Evolutionary conservation across 441 rosid species (phyloP), one percentile per base, ranked within the genome.

Genomic region (Gossypium lobatum): DNA sequence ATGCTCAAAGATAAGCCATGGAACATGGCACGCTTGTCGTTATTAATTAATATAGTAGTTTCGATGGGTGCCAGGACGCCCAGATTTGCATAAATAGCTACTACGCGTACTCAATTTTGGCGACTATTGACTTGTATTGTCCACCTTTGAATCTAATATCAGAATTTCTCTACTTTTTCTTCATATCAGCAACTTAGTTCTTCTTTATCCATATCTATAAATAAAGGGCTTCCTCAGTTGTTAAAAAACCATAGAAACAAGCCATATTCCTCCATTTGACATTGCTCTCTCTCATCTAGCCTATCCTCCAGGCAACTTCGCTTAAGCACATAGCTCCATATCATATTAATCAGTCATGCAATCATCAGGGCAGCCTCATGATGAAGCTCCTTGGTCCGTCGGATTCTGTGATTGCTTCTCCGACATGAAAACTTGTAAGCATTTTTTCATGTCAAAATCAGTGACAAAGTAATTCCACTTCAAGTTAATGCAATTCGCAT

Each of bases 331-430:
- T 31, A 2, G 20, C 17, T 14, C 48, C 11, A 16, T 53, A 53
- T 53, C 23, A 54, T 9, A 57, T 57, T 10, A 3, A 26, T 57
- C n/a, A 10, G 11, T 13, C 31, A 57, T 57, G 62, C 21, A 57
- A 34, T 3, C 55, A 1, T n/a, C 45, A 25, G 31, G 34, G 54
- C 52, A 34, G 62, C 10, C 61, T 65, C 77, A 25, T 0, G 61
- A 61, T 26, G 77, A 71, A 71, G 77, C 34, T 60, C 73, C 74
- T 62, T 81, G 84, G 83, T 81, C 84, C 25, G 71, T 82, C 37
- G 86, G 84, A 64, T 77, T 83, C 55, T 83, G 78, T 52, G 83
- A 79, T 62, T 81, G 84, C 73, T 75, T 73, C 64, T 75, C 81
- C 21, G 84, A 83, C 71, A 77, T 69, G 65, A 1, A 9, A 20